Evolutionary conservation across 441 rosid species (phyloP), one percentile per base, ranked within the genome.

Genomic region (Aquilaria agallochum): DNA sequence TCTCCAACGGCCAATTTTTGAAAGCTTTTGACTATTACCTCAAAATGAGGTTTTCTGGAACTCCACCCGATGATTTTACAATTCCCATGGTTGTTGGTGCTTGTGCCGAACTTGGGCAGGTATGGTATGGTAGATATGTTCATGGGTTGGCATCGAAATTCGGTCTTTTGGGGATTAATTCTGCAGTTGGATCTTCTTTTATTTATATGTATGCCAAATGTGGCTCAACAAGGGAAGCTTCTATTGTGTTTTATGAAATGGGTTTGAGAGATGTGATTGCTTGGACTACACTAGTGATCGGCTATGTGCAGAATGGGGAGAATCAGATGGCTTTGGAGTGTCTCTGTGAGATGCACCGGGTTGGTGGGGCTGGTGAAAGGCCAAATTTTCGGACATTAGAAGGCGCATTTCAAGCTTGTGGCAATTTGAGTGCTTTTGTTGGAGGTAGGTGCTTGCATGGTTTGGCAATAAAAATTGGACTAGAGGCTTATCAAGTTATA

Each of bases 371-470:
- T 47, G 63, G 60, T 15, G 87, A 76, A 40, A 81, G 68, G 65
- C 81, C 81, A 11, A 87, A 76, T 78, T 71, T 62, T 32, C 76
- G 90, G 69, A 84, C 90, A 0, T 11, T 84, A 49, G 94, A 78
- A 58, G 80, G 88, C 27, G 87, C 81, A 2, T 68, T 79, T 63
- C 85, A 77, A 62, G 94, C 87, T 68, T 84, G 87, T 61, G 76
- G 69, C 5, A 79, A 79, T 73, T 53, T 81, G 65, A 71, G 69
- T 11, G 83, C 74, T 60, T 74, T 76, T 60, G 15, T 47, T 10
- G 76, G 62, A 68, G 89, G 87, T 5, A 73, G 68, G 66, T 79
- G 89, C 73, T 71, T 85, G 54, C 89, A 84, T 73, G 82, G 84
- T 31, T 77, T 74, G 53, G 75, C 55, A 0, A 71, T 82, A 49